Percentiles rank a stretch among this genome's conserved stretches.
Evolutionary conservation across 2,329 filamentous ascomycete genomes (phyloP).

Genomic region (Neofusicoccum cordaticola): DNA sequence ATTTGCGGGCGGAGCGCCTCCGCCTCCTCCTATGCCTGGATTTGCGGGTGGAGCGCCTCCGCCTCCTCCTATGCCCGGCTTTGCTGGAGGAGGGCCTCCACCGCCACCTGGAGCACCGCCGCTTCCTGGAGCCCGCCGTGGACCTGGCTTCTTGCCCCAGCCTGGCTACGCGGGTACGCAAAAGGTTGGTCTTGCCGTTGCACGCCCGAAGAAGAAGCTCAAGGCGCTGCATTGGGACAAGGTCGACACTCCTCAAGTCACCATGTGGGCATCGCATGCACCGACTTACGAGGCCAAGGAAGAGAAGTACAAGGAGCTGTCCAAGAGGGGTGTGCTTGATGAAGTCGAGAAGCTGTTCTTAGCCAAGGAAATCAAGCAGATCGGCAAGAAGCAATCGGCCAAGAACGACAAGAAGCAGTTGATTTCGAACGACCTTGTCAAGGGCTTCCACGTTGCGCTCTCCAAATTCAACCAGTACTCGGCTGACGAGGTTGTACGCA

Average conservation of each 20-base stretch:
- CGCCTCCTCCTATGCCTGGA: conserved; percentile 44
- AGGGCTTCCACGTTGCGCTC: conserved; percentile 67
- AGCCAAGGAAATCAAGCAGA: conserved; percentile 91
- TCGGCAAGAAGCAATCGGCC: conserved; percentile 69
- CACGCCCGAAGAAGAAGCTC: conserved; percentile 96
- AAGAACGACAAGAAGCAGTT: conserved; percentile 97
- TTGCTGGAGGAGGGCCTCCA: conserved; percentile 42
- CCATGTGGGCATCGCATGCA: conserved; percentile 86
- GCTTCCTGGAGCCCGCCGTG: conserved; percentile 55
- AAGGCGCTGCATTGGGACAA: conserved; percentile 99
- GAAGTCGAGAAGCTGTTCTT: conserved; percentile 97
- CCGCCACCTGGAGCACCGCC: conserved; percentile 61
- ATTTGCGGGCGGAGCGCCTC: conserved; percentile 38
- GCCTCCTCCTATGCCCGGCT: conserved; percentile 44
- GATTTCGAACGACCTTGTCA: conserved; percentile 76
- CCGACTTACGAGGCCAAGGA: conserved; percentile 86
- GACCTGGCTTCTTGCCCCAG: conserved; percentile 68
- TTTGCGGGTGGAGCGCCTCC: conserved; percentile 41
- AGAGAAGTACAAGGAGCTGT: conserved; percentile 92
- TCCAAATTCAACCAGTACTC: conserved; percentile 86
- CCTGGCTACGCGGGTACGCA: conserved; percentile 54
- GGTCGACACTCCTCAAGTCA: conserved; percentile 86
- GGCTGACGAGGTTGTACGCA: conserved; percentile 80
- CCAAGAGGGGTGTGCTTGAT: conserved; percentile 90
- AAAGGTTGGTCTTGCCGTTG: conserved; percentile 70